Evolutionary conservation across 1,139 yeast genomes (phyloP).

Genomic region (Nadsonia commutata): DNA sequence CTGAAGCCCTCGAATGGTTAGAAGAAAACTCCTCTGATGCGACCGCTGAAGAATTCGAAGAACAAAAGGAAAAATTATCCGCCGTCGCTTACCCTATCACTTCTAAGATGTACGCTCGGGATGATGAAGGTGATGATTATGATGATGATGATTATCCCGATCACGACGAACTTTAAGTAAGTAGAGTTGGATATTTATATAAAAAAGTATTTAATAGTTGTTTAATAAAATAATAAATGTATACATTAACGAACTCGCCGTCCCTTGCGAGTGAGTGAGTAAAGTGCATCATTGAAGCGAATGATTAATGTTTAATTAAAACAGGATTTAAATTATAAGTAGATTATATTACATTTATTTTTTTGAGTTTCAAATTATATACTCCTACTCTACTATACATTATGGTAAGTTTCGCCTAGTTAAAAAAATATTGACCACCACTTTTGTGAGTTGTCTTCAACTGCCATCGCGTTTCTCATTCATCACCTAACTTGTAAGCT

Average conservation of each 20-base stretch:
- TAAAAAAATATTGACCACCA: too few relatives aligned
- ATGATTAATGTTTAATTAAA: too few relatives aligned
- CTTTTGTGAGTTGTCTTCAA: too few relatives aligned
- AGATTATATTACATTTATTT: too few relatives aligned
- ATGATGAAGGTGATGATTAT: constrained; percentile 33
- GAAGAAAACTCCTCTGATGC: constrained; percentile 82
- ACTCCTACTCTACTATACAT: too few relatives aligned
- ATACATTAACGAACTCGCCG: too few relatives aligned
- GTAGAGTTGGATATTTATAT: too few relatives aligned
- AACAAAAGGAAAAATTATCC: constrained; percentile 76
- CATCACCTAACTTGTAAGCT: constrained; percentile 36
- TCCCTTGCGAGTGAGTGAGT: too few relatives aligned
- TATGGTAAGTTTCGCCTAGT: too few relatives aligned
- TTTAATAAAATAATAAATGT: neutral
- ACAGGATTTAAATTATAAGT: too few relatives aligned
- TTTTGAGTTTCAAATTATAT: too few relatives aligned
- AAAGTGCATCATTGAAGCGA: too few relatives aligned
- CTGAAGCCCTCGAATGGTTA: constrained; percentile 78
- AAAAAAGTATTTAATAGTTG: constrained; percentile 6
- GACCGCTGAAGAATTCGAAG: constrained; percentile 84
- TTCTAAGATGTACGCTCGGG: constrained; percentile 70
- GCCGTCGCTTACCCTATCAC: constrained; percentile 86
- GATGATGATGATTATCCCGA: constrained; percentile 49
- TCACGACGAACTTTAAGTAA: constrained; percentile 47
- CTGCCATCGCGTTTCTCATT: neutral